Conservation (phyloP, 2,329 filamentous ascomycete genomes). For the Alternaria sp. region DNA sequence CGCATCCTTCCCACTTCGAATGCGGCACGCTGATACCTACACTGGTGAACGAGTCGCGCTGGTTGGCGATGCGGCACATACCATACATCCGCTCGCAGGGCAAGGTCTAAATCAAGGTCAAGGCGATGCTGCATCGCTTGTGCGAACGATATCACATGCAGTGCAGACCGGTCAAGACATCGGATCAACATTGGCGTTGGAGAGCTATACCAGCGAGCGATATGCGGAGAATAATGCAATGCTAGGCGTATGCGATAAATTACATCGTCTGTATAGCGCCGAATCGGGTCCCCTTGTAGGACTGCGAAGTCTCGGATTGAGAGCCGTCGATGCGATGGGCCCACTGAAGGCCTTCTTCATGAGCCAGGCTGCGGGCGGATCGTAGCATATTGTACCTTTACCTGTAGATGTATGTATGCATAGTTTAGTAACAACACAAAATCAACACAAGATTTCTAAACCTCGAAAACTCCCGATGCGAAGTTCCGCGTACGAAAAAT, state of each 20-base stretch:
- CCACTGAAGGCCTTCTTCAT: conserved; percentile 87
- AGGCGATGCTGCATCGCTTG: conserved; percentile 83
- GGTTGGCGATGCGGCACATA: conserved; percentile 93
- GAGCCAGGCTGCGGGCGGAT: conserved; percentile 65
- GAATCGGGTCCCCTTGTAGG: conserved; percentile 81
- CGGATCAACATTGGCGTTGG: conserved; percentile 78
- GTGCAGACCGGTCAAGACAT: conserved; percentile 87
- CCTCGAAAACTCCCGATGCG: background rate
- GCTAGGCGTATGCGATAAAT: conserved; percentile 82
- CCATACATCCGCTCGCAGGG: conserved; percentile 90
- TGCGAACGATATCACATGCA: conserved; percentile 76
- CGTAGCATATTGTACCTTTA: conserved; percentile 27
- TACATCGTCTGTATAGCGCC: conserved; percentile 91
- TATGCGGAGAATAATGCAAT: conserved; percentile 82
- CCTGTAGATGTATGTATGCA: conserved; percentile 22
- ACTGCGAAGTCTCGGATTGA: conserved; percentile 78
- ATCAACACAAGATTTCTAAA: conserved; percentile 10
- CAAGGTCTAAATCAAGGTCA: conserved; percentile 95
- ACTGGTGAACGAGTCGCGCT: conserved; percentile 88
- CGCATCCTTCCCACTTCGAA: conserved; percentile 88
- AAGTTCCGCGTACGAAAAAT: background rate
- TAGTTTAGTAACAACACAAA: conserved; percentile 7
- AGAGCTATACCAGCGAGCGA: conserved; percentile 80
- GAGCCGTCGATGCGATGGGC: conserved; percentile 75
- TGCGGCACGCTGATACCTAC: conserved; percentile 95